A percentile compares a stretch with the other conserved stretches of the same genome.
These are phyloP conservation scores for Carex myosuroides DNA, from an alignment of 176 grass and related monocot species.

Conservation along the genomic window DNA sequence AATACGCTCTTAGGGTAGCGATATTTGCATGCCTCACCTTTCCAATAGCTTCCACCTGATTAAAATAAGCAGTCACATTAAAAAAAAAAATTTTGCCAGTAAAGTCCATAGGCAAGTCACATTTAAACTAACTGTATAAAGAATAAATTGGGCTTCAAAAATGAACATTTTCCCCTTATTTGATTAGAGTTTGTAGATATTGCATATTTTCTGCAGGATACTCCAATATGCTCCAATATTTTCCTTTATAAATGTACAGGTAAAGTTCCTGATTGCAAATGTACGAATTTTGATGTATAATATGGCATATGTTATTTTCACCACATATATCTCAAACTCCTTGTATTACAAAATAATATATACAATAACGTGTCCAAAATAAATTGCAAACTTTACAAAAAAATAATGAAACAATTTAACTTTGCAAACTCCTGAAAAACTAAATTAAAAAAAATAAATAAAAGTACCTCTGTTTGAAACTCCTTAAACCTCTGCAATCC, in stretches of 20 bases:
- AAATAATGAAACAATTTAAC: background rate
- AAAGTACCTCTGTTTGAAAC: slow-evolving; percentile 53
- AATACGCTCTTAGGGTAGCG: slow-evolving; percentile 82
- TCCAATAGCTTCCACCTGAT: slow-evolving; percentile 65
- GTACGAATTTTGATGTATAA: background rate
- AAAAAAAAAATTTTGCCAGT: background rate
- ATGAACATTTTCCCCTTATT: background rate
- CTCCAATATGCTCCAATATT: background rate
- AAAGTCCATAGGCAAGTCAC: background rate
- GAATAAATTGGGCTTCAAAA: background rate
- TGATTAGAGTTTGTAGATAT: background rate
- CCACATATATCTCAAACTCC: background rate
- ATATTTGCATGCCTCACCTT: slow-evolving; percentile 92
- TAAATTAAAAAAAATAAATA: background rate
- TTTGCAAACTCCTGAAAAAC: background rate
- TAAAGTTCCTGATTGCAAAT: background rate
- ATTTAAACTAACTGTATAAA: too few species aligned
- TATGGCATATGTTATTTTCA: background rate
- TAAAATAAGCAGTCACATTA: background rate
- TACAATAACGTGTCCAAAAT: background rate
- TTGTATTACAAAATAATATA: background rate
- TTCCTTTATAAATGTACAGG: too few species aligned
- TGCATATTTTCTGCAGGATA: background rate
- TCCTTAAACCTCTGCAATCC: slow-evolving; percentile 87
- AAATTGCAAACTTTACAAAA: background rate